A percentile compares a stretch with the other conserved stretches of the same genome.
phyloP scores from a whole-genome alignment of 495 filamentous ascomycete species.

The Monascus purpureus region DNA sequence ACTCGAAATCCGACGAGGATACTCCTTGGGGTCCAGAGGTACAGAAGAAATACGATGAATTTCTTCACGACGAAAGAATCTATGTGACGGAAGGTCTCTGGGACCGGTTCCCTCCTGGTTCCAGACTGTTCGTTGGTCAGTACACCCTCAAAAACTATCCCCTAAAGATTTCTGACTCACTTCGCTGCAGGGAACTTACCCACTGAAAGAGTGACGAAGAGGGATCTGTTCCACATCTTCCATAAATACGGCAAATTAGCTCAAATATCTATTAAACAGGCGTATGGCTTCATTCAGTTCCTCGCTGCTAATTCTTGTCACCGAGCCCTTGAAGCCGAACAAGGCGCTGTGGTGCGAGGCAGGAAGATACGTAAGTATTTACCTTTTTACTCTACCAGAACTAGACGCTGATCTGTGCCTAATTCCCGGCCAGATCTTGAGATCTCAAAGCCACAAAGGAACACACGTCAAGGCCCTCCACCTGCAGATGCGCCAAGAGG shows the following conservation, averaged over 20 bases:
- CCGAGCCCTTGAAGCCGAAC: slow-evolving; percentile 57
- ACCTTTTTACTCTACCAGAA: slow-evolving; percentile 1
- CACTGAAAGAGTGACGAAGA: slow-evolving; percentile 83
- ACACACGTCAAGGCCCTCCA: slow-evolving; percentile 38
- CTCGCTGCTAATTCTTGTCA: slow-evolving; percentile 59
- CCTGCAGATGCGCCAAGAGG: slow-evolving; percentile 25
- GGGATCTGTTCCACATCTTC: slow-evolving; percentile 84
- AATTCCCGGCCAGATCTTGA: slow-evolving; percentile 59
- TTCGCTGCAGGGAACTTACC: slow-evolving; percentile 66
- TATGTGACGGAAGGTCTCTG: slow-evolving; percentile 83
- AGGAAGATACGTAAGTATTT: slow-evolving; percentile 76
- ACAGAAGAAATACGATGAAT: slow-evolving; percentile 69
- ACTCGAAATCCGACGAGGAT: slow-evolving; percentile 30
- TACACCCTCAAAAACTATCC: slow-evolving; percentile 4
- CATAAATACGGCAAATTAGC: slow-evolving; percentile 74
- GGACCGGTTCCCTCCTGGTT: slow-evolving; percentile 81
- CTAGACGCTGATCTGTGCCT: slow-evolving; percentile 4
- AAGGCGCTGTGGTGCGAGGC: slow-evolving; percentile 65
- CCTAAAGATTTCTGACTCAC: slow-evolving; percentile 6
- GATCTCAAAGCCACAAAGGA: slow-evolving; percentile 79
- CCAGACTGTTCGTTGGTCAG: slow-evolving; percentile 85
- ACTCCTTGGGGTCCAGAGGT: slow-evolving; percentile 43
- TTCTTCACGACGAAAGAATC: slow-evolving; percentile 60
- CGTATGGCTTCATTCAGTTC: slow-evolving; percentile 95
- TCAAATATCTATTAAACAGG: slow-evolving; percentile 92